These are phyloP conservation scores for Babesia ovata DNA, from an alignment of 169 alveolate species.

Conservation along the genomic window DNA sequence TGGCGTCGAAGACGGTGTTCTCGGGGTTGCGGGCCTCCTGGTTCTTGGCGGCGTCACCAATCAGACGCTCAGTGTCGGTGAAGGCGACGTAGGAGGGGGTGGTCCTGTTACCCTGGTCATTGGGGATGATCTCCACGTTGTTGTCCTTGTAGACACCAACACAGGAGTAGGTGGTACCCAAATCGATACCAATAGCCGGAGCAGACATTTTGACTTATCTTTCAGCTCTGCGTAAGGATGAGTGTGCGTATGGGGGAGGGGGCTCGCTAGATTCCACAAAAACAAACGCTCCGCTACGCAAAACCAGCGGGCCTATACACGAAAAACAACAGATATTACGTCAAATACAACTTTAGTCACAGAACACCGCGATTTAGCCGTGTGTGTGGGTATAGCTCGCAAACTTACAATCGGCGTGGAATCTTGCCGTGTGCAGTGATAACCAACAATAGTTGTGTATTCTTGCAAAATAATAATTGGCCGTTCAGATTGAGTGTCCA, in stretches of 20 bases:
- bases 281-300: too few relatives aligned
- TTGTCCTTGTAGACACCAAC: slow-evolving; percentile 95
- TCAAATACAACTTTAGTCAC: background rate
- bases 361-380: background rate
- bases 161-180: slow-evolving; percentile 96
- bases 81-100: slow-evolving; percentile 99
- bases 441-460: background rate
- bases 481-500: slow-evolving; percentile 2
- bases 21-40: slow-evolving; percentile 95
- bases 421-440: background rate
- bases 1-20: slow-evolving; percentile 96
- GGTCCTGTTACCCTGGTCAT: slow-evolving; percentile 98
- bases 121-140: slow-evolving; percentile 95
- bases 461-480: background rate
- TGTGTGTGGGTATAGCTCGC: background rate
- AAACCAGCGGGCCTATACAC: background rate
- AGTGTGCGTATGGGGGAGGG: background rate
- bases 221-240: slow-evolving; percentile 1
- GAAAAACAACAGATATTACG: background rate
- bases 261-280: too few relatives aligned
- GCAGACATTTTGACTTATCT: slow-evolving; percentile 38
- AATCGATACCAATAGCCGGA: slow-evolving; percentile 92
- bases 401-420: slow-evolving; percentile 22
- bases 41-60: slow-evolving; percentile 98
- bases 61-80: slow-evolving; percentile 96